phyloP scores from a whole-genome alignment of 176 grass and related monocot genomes.

The Oryza glumipatula region DNA sequence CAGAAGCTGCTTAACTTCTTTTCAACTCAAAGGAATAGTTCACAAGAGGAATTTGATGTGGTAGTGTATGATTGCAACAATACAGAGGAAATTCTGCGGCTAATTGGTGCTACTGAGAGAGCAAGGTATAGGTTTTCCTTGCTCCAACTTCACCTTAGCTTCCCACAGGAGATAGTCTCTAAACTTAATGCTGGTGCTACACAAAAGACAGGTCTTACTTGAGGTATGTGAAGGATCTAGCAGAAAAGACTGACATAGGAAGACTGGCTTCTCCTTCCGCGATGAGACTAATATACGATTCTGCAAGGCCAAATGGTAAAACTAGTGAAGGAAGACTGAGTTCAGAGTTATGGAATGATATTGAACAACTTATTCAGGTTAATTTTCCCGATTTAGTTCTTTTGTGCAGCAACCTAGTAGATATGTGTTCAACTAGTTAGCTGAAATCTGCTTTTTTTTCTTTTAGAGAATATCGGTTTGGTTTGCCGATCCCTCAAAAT shows the following conservation, averaged over 20 bases:
- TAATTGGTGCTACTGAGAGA: slow-evolving; percentile 80
- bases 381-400: not conserved
- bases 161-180: not conserved
- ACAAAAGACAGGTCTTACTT: slow-evolving; percentile 80
- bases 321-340: slow-evolving; percentile 72
- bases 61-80: slow-evolving; percentile 85
- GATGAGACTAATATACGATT: slow-evolving; percentile 81
- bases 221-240: slow-evolving; percentile 72
- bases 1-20: slow-evolving; percentile 78
- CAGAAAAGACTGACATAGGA: slow-evolving; percentile 95
- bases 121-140: slow-evolving; percentile 59
- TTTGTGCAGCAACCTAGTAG: not conserved
- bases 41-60: slow-evolving; percentile 70
- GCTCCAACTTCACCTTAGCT: slow-evolving; percentile 13
- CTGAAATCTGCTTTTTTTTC: slow-evolving; percentile 25
- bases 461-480: slow-evolving; percentile 62
- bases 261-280: slow-evolving; percentile 82
- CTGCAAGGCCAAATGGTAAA: slow-evolving; percentile 61
- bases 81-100: slow-evolving; percentile 71
- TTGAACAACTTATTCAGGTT: slow-evolving; percentile 79
- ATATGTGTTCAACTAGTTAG: slow-evolving; percentile 16
- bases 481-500: slow-evolving; percentile 72
- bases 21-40: slow-evolving; percentile 57
- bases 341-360: slow-evolving; percentile 83
- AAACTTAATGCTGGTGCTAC: slow-evolving; percentile 14